Base-by-base conservation (phyloP, 2,329 filamentous ascomycete genomes). In the Dendrostoma leiphaemia region DNA sequence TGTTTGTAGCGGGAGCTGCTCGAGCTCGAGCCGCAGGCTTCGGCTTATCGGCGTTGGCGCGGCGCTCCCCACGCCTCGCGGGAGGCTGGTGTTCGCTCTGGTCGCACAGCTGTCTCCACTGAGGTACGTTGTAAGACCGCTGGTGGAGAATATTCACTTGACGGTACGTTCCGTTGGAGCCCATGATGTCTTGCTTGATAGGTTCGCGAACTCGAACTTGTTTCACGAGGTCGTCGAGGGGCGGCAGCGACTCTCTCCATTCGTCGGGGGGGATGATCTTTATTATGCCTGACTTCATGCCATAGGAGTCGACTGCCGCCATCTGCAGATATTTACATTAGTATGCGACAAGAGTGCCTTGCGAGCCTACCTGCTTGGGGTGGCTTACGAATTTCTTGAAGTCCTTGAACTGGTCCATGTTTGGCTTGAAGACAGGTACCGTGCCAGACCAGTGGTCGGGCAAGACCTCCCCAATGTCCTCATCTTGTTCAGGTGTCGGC, bases 141-240 rank as follows among this genome's bases (percentile, higher is more conserved):
- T 95, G 91, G 72, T 97, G 95, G 65, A 97, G 86, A 56, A 99
- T 92, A 67, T 99, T 99, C 66, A 94, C 90, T 70, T 99, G 94
- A 32, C 93, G 93, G 69, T 97, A 99, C 53, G 90, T 95, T 53
- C 94, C 95, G 67, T 93, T 91, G 48, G 90, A 91, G 38, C 94
- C 94, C 79, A 95, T 93, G 64, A 99, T 99, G 65, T 99, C 94
- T 71, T 99, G 94, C 67, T 91, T 96, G 69, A 99, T 97, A 3
- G 94, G 94, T 61, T 99, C 95, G 71, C 93, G 93, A 65, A 99
- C 92, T 67, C 86, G 88, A 69, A 99, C 90, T 59, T 88, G 86
- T 73, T 97, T 97, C 60, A 99, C 83, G 48, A 91, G 81, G 64
- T 97, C 89, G 66, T 94, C 86, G 59, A 97, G 83, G 34, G 82